Conservation (phyloP, 352 stramenopile genomes). For the Phytophthora syringae region DNA sequence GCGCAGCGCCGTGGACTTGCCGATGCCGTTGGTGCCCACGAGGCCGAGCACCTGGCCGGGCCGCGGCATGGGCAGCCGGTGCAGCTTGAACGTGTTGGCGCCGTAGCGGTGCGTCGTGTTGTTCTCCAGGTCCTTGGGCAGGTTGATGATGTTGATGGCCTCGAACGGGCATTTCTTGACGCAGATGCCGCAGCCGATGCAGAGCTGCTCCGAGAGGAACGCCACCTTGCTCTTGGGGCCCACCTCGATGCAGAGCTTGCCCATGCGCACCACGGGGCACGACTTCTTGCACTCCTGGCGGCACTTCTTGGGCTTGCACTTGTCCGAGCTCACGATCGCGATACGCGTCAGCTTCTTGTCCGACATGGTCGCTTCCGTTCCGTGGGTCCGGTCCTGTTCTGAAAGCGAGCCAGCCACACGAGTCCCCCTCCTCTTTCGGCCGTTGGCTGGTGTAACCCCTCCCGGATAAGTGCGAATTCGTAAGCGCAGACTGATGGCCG, state of each 20-base stretch:
- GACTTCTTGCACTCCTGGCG: constrained; percentile 99
- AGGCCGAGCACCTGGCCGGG: constrained; percentile 98
- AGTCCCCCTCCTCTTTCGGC: constrained; percentile 6
- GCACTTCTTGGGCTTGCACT: constrained; percentile 99
- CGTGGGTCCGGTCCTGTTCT: constrained; percentile 33
- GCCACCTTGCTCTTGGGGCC: constrained; percentile 96
- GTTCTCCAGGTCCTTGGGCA: constrained; percentile 98
- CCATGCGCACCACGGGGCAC: constrained; percentile 98
- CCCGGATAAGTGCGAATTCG: constrained; percentile 23
- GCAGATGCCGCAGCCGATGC: constrained; percentile 99
- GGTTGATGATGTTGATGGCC: constrained; percentile 99
- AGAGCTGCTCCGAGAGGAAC: constrained; percentile 99
- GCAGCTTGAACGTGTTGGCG: constrained; percentile 99
- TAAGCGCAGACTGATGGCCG: constrained; percentile 28
- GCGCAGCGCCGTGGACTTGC: constrained; percentile 99
- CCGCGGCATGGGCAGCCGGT: constrained; percentile 98
- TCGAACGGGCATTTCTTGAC: constrained; percentile 99
- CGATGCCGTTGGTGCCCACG: constrained; percentile 99
- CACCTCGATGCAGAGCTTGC: constrained; percentile 99
- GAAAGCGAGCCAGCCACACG: constrained; percentile 14
- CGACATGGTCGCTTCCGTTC: constrained; percentile 59
- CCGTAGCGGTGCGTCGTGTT: constrained; percentile 99
- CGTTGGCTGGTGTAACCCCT: constrained; percentile 17
- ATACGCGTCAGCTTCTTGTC: constrained; percentile 98
- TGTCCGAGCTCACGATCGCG: constrained; percentile 98